A percentile compares a stretch with the other conserved stretches of the same genome.
Evolutionary conservation across 371 early-diverging fungal species (phyloP).

Genomic region (Mucor lusitanicus): DNA sequence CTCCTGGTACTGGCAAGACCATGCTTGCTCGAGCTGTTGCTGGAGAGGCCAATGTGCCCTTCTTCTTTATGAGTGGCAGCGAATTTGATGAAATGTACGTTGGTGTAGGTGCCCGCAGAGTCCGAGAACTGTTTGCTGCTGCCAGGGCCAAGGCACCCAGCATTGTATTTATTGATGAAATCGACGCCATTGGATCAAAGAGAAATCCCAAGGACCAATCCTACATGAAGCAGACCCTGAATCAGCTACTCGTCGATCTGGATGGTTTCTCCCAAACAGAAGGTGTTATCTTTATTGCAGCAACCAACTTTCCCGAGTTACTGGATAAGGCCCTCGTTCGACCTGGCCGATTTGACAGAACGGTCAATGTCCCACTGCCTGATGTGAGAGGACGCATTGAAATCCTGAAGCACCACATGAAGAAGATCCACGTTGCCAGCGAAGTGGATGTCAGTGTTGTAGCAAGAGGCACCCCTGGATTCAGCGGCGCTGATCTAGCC

Average conservation of each 20-base stretch:
- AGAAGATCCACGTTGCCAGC: constrained; percentile 62
- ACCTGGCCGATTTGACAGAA: constrained; percentile 98
- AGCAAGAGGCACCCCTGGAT: constrained; percentile 97
- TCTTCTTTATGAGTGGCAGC: constrained; percentile 96
- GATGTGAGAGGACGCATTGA: constrained; percentile 95
- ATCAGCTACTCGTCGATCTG: constrained; percentile 94
- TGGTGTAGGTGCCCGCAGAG: constrained; percentile 95
- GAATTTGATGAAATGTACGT: constrained; percentile 99
- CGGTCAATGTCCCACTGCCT: constrained; percentile 94
- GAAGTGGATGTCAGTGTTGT: constrained; percentile 82
- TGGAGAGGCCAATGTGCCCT: constrained; percentile 94
- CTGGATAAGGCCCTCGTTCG: constrained; percentile 97
- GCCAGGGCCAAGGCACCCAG: constrained; percentile 96
- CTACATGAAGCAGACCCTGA: constrained; percentile 95
- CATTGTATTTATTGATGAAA: constrained; percentile 99
- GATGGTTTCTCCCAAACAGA: constrained; percentile 95
- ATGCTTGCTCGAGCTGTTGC: constrained; percentile 88
- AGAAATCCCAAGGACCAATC: constrained; percentile 92
- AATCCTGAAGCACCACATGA: constrained; percentile 91
- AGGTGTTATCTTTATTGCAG: constrained; percentile 97
- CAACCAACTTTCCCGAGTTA: constrained; percentile 99
- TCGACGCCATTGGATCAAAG: constrained; percentile 98
- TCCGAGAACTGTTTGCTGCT: constrained; percentile 83
- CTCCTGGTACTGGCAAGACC: constrained; percentile 99
- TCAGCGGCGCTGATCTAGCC: constrained; percentile 97